Percentiles rank a stretch among this genome's conserved stretches.
Evolutionary conservation across 2,329 filamentous ascomycete species (phyloP).

Genomic region (Curvularia sp.): DNA sequence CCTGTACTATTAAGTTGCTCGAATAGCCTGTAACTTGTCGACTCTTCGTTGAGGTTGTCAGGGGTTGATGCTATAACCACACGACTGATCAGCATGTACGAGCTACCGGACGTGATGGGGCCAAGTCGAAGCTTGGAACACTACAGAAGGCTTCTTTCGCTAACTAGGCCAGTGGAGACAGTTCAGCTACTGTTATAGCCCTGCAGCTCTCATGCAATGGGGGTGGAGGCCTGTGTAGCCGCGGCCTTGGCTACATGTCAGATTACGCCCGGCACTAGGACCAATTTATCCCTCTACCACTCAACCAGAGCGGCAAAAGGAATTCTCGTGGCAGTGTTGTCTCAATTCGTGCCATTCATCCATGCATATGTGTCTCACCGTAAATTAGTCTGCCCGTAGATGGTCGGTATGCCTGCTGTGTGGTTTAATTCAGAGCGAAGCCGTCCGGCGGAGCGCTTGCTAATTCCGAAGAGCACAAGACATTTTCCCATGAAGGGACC

Average conservation of each 20-base stretch:
- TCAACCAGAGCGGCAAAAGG: constrained; percentile 13
- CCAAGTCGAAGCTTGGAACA: constrained; percentile 25
- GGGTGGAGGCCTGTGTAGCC: constrained; percentile 18
- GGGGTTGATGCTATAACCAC: constrained; percentile 23
- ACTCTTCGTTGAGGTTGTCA: neutral
- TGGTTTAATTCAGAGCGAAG: constrained; percentile 10
- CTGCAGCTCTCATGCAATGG: constrained; percentile 18
- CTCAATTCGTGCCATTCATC: constrained; percentile 20
- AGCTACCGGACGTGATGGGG: constrained; percentile 22
- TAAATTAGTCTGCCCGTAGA: constrained; percentile 15
- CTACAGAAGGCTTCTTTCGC: constrained; percentile 28
- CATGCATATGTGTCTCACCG: constrained; percentile 26
- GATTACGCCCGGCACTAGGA: constrained; percentile 34
- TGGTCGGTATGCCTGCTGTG: constrained; percentile 6
- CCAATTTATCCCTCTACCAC: constrained; percentile 12
- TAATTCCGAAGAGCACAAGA: constrained; percentile 28
- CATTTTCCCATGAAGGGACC: constrained; percentile 28
- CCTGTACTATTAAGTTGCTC: constrained; percentile 12
- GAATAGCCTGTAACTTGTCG: neutral
- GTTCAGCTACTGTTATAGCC: constrained; percentile 18
- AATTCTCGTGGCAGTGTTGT: constrained; percentile 19
- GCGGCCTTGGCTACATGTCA: constrained; percentile 27
- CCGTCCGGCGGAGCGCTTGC: constrained; percentile 10
- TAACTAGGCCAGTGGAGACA: constrained; percentile 19
- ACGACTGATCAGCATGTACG: constrained; percentile 19